Evolutionary conservation across 352 stramenopile species (phyloP), one percentile per base, ranked within the genome.

Genomic region (Discostella stelligera): DNA sequence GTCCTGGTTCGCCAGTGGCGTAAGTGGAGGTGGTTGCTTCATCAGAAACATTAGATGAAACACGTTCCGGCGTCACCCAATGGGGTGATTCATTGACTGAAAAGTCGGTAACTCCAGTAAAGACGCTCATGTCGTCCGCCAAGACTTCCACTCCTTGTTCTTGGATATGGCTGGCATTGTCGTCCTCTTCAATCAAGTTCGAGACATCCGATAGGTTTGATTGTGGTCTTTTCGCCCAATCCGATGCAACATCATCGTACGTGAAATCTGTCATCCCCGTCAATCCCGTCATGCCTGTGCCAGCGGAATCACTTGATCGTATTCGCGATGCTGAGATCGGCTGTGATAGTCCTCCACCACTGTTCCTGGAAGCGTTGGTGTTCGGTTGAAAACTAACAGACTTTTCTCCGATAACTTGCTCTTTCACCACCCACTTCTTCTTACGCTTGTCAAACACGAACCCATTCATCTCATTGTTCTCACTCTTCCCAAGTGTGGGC

Each of bases 381-480:
- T 56, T 71, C 16, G 53, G 52, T 9, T 73, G 32, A 32, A 84
- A 79, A 32, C 70, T 77, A n/a, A 84, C 77, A 59, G 66, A 68
- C 54, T 77, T 84, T 11, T 67, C 23, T n/a, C 48, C 77, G 5
- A 84, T 53, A 21, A 71, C 61, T n/a, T 66, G 50, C n/a, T 66
- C 62, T 25, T 63, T 71, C 21, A 78, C 64, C 0, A 84, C 77
- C 77, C 77, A 84, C 39, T 79, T 84, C 58, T 79, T 79, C 41
- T 79, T 79, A 8, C 20, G 1, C 62, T 84, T 70, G 52, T 84
- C 70, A 23, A 69, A 84, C 0, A 80, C 53, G 54, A 84, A 84
- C 14, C 77, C 77, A 68, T 84, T 84, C 68, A 79, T 65, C 23
- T 50, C 49, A 11, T 53, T 68, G 27, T n/a, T 30, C 10, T 69